Base-by-base conservation (phyloP, 495 filamentous ascomycete genomes). In the Neurospora africana region DNA sequence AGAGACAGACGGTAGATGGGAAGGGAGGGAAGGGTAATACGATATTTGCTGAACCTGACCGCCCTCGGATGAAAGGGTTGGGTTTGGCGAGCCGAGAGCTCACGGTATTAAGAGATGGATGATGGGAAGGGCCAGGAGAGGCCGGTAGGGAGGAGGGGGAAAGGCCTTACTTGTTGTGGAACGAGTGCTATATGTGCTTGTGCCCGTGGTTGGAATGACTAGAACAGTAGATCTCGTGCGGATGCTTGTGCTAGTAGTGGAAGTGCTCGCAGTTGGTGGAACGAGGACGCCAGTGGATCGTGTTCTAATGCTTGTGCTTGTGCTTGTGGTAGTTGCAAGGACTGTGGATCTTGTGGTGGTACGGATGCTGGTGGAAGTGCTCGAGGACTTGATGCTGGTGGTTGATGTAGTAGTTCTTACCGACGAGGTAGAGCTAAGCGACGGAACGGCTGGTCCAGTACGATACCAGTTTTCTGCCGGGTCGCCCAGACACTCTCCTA, bases 401-500 rank as follows among this genome's bases (percentile, higher is more conserved):
- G 35, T 53, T 10, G 30, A 70, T 9, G 75, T 21, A 3, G 65
- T 53, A n/a, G 70, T 69, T 11, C 68, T 58, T 27, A 67, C 68
- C 53, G 53, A 30, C 6, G 53, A 61, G 53, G 53, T 61, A 61
- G 53, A 61, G 53, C 53, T 61, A 3, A 33, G 53, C 23, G 53
- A 61, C 36, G 23, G 65, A 38, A 33, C 68, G 21, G 36, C 68
- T 5, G 79, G 78, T 0, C 77, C 77, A 13, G 71, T 47, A 23
- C 88, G 84, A 77, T 91, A 96, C 93, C 93, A 96, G 77, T 91
- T 89, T 33, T 85, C 86, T 0, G 79, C 74, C 3, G 91, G 87
- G 76, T 94, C 91, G 15, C 87, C 90, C 21, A 95, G 82, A 79
- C 92, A 94, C 74, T 92, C 86, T 2, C 91, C 92, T 33, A 93